Base-by-base conservation (phyloP, 78 protist genomes). In the Emiliania huxleyi region DNA sequence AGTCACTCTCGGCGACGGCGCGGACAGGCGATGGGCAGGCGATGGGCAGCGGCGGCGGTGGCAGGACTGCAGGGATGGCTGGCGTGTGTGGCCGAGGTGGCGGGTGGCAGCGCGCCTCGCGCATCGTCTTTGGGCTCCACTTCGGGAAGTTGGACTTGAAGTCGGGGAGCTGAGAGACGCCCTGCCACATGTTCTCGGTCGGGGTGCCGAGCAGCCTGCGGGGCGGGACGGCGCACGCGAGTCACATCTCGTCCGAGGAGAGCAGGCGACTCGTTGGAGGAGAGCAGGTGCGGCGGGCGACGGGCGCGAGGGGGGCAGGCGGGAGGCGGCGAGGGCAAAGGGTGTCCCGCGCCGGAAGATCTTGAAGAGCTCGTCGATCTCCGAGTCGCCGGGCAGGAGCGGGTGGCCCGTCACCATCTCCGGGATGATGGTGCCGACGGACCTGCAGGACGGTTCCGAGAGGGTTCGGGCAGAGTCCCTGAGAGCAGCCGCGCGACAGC, bases 401-500 rank as follows among this genome's bases (percentile, higher is more conserved):
- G 99, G 97, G 22, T 91, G 90, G 4, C 97, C 94, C 38, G 91
- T 94, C 33, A 96, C 90, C 99, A 99, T 92, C 96, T 99, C 99
- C 2, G 99, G 99, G 42, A 99, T 95, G 85, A 99, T 98, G 95
- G 98, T 97, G 42, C 99, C 99, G 5, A 96, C 95, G 12, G 40
- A 97, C n/a, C n/a, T n/a, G n/a, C n/a, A n/a, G n/a, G n/a, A n/a
- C n/a, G n/a, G n/a, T n/a, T n/a, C n/a, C n/a, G n/a, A n/a, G n/a
- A n/a, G n/a, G n/a, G n/a, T n/a, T n/a, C n/a, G n/a, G n/a, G n/a
- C n/a, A n/a, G n/a, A n/a, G n/a, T n/a, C n/a, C n/a, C n/a, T n/a
- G n/a, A n/a, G n/a, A n/a, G n/a, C n/a, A n/a, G n/a, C n/a, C n/a
- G n/a, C n/a, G n/a, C n/a, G n/a, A n/a, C n/a, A n/a, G n/a, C n/a